Evolutionary conservation across 306 rosid species (phyloP).

Genomic region (Rosa multiflora): DNA sequence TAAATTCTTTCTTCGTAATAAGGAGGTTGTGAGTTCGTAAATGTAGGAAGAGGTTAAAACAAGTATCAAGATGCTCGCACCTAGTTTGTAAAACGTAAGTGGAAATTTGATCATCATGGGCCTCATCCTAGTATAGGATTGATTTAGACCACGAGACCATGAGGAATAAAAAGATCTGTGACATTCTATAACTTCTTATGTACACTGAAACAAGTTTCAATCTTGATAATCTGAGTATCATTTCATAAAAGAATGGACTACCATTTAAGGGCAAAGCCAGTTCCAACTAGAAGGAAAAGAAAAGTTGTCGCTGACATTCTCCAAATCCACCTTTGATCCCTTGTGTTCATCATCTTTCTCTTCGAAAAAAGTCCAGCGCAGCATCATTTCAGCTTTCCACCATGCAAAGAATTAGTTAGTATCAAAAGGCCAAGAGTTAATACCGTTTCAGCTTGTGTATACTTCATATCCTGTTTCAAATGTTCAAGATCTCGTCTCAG

Average conservation of each 20-base stretch:
- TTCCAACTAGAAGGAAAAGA: neutral
- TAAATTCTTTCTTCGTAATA: too few species aligned
- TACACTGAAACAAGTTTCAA: neutral
- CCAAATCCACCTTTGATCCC: conserved; percentile 19
- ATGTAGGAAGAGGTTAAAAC: too few species aligned
- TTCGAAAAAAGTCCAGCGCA: neutral
- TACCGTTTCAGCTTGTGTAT: conserved; percentile 9
- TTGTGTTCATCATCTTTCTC: conserved; percentile 19
- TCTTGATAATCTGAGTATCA: neutral
- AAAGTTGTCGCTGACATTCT: neutral
- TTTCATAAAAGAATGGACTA: conserved; percentile 25
- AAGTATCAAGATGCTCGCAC: too few species aligned
- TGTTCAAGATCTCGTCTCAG: conserved; percentile 27
- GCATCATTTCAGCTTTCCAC: conserved; percentile 17
- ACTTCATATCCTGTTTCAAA: neutral
- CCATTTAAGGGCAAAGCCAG: conserved; percentile 17
- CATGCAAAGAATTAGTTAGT: conserved; percentile 27
- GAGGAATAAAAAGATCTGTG: neutral
- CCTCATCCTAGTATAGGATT: neutral
- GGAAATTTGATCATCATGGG: neutral
- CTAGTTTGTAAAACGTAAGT: too few species aligned
- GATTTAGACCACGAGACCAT: too few species aligned
- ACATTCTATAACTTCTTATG: neutral
- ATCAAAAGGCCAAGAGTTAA: conserved; percentile 19
- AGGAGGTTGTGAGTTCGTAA: too few species aligned